Evolutionary conservation across 495 filamentous ascomycete species (phyloP).

Genomic region (Talaromyces thailandensis): DNA sequence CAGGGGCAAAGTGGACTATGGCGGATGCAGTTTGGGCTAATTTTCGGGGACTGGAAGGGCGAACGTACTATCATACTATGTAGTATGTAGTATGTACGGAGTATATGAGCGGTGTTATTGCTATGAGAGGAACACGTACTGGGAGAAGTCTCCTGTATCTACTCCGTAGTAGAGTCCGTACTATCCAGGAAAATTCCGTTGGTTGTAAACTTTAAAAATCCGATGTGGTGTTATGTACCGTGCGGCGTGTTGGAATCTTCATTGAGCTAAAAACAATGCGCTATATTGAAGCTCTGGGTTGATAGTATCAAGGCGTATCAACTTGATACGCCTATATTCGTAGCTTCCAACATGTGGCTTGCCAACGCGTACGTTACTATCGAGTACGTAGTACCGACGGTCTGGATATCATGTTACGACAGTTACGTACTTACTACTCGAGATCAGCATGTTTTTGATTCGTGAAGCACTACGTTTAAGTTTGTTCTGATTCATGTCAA

Average conservation of each 20-base stretch:
- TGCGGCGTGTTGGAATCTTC: too few relatives aligned
- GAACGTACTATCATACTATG: neutral
- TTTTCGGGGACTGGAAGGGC: neutral
- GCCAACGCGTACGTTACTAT: too few relatives aligned
- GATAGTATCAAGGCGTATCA: too few relatives aligned
- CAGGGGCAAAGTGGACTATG: neutral
- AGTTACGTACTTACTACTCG: too few relatives aligned
- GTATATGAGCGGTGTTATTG: neutral
- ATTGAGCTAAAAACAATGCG: too few relatives aligned
- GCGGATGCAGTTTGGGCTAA: neutral
- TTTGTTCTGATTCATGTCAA: neutral
- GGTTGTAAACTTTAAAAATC: too few relatives aligned
- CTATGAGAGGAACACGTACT: neutral
- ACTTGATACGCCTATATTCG: too few relatives aligned
- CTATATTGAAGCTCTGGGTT: too few relatives aligned
- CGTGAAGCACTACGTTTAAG: neutral
- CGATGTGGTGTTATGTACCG: too few relatives aligned
- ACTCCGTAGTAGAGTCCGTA: too few relatives aligned
- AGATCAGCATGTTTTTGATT: neutral
- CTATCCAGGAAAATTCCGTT: too few relatives aligned
- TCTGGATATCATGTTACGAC: neutral
- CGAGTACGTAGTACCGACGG: neutral
- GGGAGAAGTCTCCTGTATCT: neutral
- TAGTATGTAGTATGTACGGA: neutral
- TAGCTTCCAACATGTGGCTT: too few relatives aligned